Percentiles rank a stretch among this genome's conserved stretches.
Evolutionary conservation across 495 filamentous ascomycete genomes (phyloP).

Genomic region (Aspergillus egyptiacus): DNA sequence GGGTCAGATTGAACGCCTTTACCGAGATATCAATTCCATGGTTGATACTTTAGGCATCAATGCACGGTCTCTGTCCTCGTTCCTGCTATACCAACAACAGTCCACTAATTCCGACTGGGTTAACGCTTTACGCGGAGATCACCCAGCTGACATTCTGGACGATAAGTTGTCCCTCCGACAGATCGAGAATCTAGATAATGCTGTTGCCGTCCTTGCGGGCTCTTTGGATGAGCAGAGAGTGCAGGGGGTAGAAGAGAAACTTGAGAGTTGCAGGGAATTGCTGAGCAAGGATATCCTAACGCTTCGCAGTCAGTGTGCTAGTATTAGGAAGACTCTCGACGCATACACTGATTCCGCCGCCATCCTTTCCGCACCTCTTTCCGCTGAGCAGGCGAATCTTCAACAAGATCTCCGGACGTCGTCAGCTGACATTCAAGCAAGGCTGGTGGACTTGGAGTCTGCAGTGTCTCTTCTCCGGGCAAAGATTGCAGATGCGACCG

Average conservation of each 20-base stretch:
- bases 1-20: constrained; percentile 77
- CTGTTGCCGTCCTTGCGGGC: constrained; percentile 50
- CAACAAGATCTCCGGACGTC: constrained; percentile 74
- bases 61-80: constrained; percentile 65
- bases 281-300: constrained; percentile 56
- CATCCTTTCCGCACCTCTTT: constrained; percentile 64
- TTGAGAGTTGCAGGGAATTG: constrained; percentile 55
- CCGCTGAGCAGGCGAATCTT: constrained; percentile 70
- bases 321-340: constrained; percentile 64
- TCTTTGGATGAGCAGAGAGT: constrained; percentile 62
- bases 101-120: constrained; percentile 50
- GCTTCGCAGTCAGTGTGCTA: constrained; percentile 62
- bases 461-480: constrained; percentile 75
- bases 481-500: constrained; percentile 55
- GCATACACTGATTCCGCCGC: constrained; percentile 59
- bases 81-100: constrained; percentile 52
- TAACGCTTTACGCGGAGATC: constrained; percentile 32
- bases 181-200: constrained; percentile 52
- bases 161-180: constrained; percentile 69
- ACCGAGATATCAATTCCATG: constrained; percentile 94
- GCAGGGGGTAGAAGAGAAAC: constrained; percentile 55
- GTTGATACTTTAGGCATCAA: constrained; percentile 88
- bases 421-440: constrained; percentile 62
- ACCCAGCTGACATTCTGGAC: constrained; percentile 40
- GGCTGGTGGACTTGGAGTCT: constrained; percentile 73